phyloP scores from a whole-genome alignment of 2,329 filamentous ascomycete species.

The Claviceps fusiformis region DNA sequence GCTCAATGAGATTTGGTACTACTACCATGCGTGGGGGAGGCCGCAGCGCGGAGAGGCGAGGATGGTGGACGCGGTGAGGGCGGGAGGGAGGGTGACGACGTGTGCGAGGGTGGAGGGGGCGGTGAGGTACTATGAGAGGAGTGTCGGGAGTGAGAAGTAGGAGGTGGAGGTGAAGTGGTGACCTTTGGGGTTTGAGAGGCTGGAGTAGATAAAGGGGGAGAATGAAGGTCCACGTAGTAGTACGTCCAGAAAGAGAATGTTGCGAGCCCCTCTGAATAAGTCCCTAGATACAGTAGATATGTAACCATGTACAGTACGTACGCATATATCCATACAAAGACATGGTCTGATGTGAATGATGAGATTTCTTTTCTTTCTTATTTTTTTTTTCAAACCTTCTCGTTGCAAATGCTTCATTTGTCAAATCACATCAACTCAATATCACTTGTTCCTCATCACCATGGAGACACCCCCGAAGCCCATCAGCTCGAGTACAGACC shows the following conservation, averaged over 20 bases:
- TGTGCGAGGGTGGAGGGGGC: constrained; percentile 41
- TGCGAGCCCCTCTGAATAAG: too few relatives aligned
- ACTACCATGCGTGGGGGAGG: constrained; percentile 43
- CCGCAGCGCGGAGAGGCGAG: constrained; percentile 38
- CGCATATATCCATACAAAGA: too few relatives aligned
- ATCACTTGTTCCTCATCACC: background rate
- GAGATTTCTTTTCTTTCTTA: background rate
- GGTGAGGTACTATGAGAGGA: constrained; percentile 40
- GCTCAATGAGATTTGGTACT: constrained; percentile 53
- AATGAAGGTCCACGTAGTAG: too few relatives aligned
- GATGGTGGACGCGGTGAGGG: constrained; percentile 28
- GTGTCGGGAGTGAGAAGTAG: constrained; percentile 15
- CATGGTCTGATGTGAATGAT: too few relatives aligned
- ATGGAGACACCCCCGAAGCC: background rate
- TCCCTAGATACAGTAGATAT: too few relatives aligned
- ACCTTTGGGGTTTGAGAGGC: background rate
- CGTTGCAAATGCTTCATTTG: background rate
- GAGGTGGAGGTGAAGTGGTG: background rate
- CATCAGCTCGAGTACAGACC: background rate
- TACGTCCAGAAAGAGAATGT: too few relatives aligned
- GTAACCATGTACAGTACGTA: too few relatives aligned
- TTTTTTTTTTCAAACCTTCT: too few relatives aligned
- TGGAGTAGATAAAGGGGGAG: too few relatives aligned
- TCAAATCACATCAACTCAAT: too few relatives aligned
- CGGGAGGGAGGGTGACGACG: constrained; percentile 35